These are phyloP conservation scores for Blastocystis sp. DNA, from an alignment of 352 stramenopile species.

Conservation along the genomic window DNA sequence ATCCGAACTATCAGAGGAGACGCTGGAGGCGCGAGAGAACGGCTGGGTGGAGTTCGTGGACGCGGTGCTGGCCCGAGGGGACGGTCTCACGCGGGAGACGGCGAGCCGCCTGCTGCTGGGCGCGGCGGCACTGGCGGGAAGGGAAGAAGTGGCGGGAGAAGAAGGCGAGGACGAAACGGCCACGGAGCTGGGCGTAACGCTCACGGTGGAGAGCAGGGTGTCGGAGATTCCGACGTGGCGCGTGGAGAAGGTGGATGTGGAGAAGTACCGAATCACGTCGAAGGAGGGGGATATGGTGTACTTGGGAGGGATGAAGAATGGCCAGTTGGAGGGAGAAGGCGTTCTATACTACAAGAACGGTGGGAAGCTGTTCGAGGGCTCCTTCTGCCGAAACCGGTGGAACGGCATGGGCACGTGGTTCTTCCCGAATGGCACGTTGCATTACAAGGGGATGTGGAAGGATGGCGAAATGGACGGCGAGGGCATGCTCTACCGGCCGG, in stretches of 20 bases:
- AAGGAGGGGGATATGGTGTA: conserved; percentile 8
- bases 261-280: not conserved
- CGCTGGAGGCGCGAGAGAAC: not conserved
- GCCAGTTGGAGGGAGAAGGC: conserved; percentile 36
- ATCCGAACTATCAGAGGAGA: no score
- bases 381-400: not conserved
- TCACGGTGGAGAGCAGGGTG: not conserved
- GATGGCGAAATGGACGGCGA: conserved; percentile 34
- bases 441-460: conserved; percentile 52
- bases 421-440: conserved; percentile 11
- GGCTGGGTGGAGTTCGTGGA: not conserved
- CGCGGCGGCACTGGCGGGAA: not conserved
- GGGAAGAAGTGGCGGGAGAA: not conserved
- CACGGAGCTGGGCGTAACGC: not conserved
- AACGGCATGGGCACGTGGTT: conserved; percentile 2
- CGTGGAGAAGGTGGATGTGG: not conserved
- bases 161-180: not conserved
- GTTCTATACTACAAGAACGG: conserved; percentile 11
- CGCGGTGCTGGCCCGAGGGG: not conserved
- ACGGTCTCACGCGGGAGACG: not conserved
- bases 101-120: no score
- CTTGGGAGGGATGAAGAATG: conserved; percentile 8
- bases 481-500: conserved; percentile 4
- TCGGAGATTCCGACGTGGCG: not conserved
- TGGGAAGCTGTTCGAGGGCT: conserved; percentile 16